phyloP scores from a whole-genome alignment of 2,329 filamentous ascomycete genomes.

The Cladophialophora yegresii region DNA sequence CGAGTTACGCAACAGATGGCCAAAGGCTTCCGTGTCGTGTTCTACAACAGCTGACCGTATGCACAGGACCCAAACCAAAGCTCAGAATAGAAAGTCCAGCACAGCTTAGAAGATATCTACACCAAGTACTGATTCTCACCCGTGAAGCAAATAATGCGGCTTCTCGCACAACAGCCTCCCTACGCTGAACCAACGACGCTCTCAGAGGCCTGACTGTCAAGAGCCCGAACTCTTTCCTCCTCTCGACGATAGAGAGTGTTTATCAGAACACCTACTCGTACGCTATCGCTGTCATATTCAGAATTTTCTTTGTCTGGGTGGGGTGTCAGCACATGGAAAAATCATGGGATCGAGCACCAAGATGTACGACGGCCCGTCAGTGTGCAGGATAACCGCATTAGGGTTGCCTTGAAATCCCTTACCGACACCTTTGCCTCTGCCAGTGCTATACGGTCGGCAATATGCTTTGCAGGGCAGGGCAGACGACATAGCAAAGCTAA shows the following conservation, averaged over 20 bases:
- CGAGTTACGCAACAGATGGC: slow-evolving; percentile 8
- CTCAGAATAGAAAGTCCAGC: slow-evolving; percentile 12
- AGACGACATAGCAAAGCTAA: slow-evolving; percentile 9
- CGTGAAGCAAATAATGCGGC: not conserved
- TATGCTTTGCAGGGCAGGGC: not conserved
- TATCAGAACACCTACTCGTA: not conserved
- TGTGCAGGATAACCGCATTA: not conserved
- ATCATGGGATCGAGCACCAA: not conserved
- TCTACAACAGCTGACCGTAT: slow-evolving; percentile 5
- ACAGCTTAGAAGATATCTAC: not conserved
- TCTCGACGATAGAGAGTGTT: not conserved
- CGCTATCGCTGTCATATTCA: not conserved
- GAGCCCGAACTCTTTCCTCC: not conserved
- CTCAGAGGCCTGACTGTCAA: not conserved
- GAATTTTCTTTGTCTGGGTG: not conserved
- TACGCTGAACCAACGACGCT: not conserved
- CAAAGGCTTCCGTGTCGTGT: not conserved
- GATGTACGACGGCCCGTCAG: not conserved
- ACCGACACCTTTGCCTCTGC: not conserved
- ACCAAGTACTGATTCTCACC: not conserved
- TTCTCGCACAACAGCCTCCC: not conserved
- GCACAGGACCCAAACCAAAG: slow-evolving; percentile 7
- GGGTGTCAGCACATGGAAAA: not conserved
- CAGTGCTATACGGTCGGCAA: not conserved
- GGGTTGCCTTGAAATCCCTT: not conserved